Percentiles rank a stretch among this genome's conserved stretches.
These are phyloP conservation scores for Otatea glauca DNA, from an alignment of 176 grass and related monocot genomes.

Conservation along the genomic window DNA sequence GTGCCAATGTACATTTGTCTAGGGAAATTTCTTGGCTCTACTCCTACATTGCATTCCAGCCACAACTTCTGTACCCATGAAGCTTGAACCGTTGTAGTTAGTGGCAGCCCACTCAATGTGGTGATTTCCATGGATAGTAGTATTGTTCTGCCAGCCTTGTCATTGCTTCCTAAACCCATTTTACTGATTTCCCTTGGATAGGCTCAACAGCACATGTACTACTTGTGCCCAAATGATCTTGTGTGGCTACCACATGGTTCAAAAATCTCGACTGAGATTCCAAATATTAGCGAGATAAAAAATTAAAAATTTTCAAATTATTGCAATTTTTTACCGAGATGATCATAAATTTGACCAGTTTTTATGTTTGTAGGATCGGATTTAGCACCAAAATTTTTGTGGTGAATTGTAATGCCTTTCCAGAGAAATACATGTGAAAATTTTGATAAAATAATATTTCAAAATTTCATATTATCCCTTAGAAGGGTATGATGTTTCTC, in stretches of 20 bases:
- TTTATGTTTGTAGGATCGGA: too few species aligned
- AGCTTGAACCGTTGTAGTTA: background rate
- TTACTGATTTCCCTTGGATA: background rate
- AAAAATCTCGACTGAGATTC: too few species aligned
- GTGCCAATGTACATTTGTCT: conserved; percentile 43
- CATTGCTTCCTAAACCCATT: background rate
- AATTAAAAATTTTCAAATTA: too few species aligned
- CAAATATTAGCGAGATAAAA: too few species aligned
- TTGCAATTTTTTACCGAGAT: too few species aligned
- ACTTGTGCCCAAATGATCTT: background rate
- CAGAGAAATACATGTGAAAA: too few species aligned
- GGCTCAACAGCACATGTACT: background rate
- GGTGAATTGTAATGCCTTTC: too few species aligned
- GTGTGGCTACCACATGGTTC: background rate
- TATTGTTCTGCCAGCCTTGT: background rate
- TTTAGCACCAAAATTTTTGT: too few species aligned
- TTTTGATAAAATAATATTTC: too few species aligned
- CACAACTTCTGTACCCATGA: background rate
- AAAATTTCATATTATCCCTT: background rate
- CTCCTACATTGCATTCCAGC: background rate
- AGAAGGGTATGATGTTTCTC: background rate
- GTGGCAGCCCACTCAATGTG: background rate
- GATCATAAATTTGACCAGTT: too few species aligned
- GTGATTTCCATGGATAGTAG: background rate
- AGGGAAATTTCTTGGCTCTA: conserved; percentile 39